Base-by-base conservation (phyloP, 139 green algal genomes). In the Chlorokybus atmophyticus region DNA sequence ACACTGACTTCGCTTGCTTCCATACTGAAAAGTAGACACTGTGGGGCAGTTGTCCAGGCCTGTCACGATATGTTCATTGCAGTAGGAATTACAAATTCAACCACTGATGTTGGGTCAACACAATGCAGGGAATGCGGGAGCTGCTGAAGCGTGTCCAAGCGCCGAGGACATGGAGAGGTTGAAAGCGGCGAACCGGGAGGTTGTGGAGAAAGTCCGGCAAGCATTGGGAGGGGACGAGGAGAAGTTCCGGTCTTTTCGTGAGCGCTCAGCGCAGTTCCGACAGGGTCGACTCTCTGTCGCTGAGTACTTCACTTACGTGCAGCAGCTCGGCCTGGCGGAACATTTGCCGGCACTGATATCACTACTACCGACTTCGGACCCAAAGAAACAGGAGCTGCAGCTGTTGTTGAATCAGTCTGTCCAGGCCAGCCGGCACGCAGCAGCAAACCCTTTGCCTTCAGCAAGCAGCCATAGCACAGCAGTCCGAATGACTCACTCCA, bases 301-400 rank as follows among this genome's bases (percentile, higher is more conserved):
- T 28, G 28, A 30, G 27, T 69, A 69, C 31, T 69, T 67, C 17
- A 42, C 25, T 1, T 40, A 69, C 54, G n/a, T 69, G n/a, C 27
- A 8, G 7, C 60, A 55, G 17, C 41, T 69, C 23, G 60, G 60
- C 21, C 17, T 69, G 3, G 7, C 32, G 14, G 23, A 69, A n/a
- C 41, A 67, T n/a, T 53, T 69, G 32, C 55, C 60, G 17, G 58
- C 65, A 32, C 55, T 69, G 17, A 55, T n/a, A n/a, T n/a, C n/a
- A n/a, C n/a, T n/a, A n/a, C n/a, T n/a, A n/a, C n/a, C n/a, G n/a
- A n/a, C n/a, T n/a, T n/a, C n/a, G n/a, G n/a, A n/a, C n/a, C n/a
- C n/a, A n/a, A n/a, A n/a, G n/a, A n/a, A n/a, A n/a, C n/a, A n/a
- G n/a, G n/a, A n/a, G n/a, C n/a, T n/a, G n/a, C n/a, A n/a, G n/a